These are phyloP conservation scores for Sarcodon sp. DNA, from an alignment of 768 basidiomycete genomes.

Conservation along the genomic window DNA sequence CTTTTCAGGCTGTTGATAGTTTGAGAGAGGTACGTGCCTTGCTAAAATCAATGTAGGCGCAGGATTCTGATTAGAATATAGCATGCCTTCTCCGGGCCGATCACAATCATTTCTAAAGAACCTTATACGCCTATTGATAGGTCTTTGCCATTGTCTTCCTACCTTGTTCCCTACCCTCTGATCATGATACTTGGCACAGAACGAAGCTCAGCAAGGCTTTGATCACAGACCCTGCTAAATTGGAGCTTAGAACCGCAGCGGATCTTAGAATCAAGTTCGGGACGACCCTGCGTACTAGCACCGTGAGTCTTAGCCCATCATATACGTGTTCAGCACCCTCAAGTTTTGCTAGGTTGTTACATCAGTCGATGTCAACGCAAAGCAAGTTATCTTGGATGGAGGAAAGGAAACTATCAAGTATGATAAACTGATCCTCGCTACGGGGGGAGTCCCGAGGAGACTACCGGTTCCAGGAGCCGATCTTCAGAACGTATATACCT, in stretches of 20 bases:
- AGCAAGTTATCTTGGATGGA: constrained; percentile 47
- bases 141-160: constrained; percentile 18
- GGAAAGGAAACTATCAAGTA: constrained; percentile 53
- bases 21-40: constrained; percentile 53
- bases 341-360: constrained; percentile 37
- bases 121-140: constrained; percentile 75
- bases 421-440: constrained; percentile 68
- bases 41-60: neutral
- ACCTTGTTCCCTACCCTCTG: neutral
- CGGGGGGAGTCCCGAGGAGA: constrained; percentile 60
- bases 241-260: constrained; percentile 59
- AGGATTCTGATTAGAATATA: constrained; percentile 15
- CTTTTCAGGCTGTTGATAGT: constrained; percentile 68
- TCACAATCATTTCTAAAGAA: constrained; percentile 76
- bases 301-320: constrained; percentile 23
- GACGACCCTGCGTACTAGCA: constrained; percentile 48
- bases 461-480: constrained; percentile 69
- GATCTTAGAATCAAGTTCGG: constrained; percentile 69
- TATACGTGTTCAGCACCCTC: constrained; percentile 1
- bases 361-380: constrained; percentile 46
- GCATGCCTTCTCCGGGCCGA: constrained; percentile 68
- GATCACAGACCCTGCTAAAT: constrained; percentile 62
- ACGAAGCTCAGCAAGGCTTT: constrained; percentile 87
- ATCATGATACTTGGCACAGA: constrained; percentile 20
- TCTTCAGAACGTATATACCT: constrained; percentile 64